Evolutionary conservation across 345 rosid genomes (phyloP), one percentile per base, ranked within the genome.

Genomic region (Salix purpurea): DNA sequence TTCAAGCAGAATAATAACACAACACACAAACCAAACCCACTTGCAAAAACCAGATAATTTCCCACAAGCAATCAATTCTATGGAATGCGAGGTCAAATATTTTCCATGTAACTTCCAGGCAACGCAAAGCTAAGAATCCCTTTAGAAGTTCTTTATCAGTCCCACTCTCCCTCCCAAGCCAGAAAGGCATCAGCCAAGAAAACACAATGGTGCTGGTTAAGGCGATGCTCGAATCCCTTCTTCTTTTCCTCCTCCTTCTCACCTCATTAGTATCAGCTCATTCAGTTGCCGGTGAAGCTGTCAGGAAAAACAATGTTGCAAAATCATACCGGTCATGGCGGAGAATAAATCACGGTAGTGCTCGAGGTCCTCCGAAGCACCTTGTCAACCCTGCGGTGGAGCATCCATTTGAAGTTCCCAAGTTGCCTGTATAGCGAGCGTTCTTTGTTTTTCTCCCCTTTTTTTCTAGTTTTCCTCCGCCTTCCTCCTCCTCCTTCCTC

Each of bases 321-420:
- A 6, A 65, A 24, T 15, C 72, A 24, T 77, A 58, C 8, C 28
- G 6, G 67, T 65, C 28, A 34, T 66, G 67, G 84, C 70, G 64
- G 65, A 74, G 84, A 74, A 65, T 83, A 65, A 82, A 85, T 72
- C 90, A 85, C 44, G 87, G 87, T 52, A 80, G 88, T 80, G 61
- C 74, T 62, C 84, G 88, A 2, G 86, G 87, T n/a, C 84, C 81
- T 42, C 67, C 62, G 65, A 77, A 85, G n/a, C 86, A 79, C 79
- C 77, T 85, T 65, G 69, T 75, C 48, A 79, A 82, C 71, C 90
- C 87, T 5, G 36, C 83, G 10, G 62, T 28, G 2, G 73, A 77
- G 60, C 83, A 80, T 32, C 82, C 80, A 1, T 65, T 81, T 76
- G 58, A 76, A 74, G 71, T 81, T 71, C 79, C 87, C 30, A 62